phyloP scores from a whole-genome alignment of 176 grass and related monocot genomes.

The maize (Zea mays) region Zm-B73-REFERENCE-NAM-5.0 NC_050098.1:224922501-224923000 shows the following conservation, averaged over 20 bases:
- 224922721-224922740: conserved; percentile 23
- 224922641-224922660: background rate
- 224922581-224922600: no score
- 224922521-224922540: background rate
- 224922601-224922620: no score
- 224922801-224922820: conserved; percentile 50
- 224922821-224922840: background rate
- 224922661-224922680: background rate
- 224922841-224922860: background rate
- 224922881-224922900: conserved; percentile 48
- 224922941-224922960: conserved; percentile 15
- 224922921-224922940: background rate
- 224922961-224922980: conserved; percentile 21
- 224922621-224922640: no score
- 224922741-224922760: background rate
- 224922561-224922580: background rate
- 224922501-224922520: background rate
- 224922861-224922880: conserved; percentile 46
- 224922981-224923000: background rate
- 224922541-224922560: background rate
- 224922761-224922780: conserved; percentile 29
- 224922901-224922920: conserved; percentile 4
- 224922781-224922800: background rate
- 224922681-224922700: background rate
- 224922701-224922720: background rate